Base-by-base conservation (phyloP, 2,329 filamentous ascomycete species). In the Sporothrix euskadiensis region DNA sequence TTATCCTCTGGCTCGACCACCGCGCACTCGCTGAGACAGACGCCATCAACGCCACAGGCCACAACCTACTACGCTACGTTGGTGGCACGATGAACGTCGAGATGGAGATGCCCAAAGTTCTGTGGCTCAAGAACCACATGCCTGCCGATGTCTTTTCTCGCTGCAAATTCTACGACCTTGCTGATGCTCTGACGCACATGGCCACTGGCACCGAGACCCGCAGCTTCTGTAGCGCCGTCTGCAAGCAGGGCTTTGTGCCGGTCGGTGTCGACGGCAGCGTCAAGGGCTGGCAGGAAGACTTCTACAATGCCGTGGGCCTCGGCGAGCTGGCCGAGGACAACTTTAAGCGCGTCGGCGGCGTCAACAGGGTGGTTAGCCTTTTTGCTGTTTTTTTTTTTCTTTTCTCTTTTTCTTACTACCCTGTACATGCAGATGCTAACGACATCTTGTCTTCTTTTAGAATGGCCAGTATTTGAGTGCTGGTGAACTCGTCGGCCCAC, bases 101-200 rank as follows among this genome's bases (percentile, higher is more conserved):
- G 85, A 99, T 99, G 96, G 96, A 99, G 82, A 97, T 99, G 73
- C 96, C 96, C 76, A 99, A 99, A 84, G 93, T 98, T 0, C 87
- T 98, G 73, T 99, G 96, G 96, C 87, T 99, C 80, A 98, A 98
- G 88, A 97, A 97, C 83, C 89, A 98, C 83, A 98, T 99, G 96
- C 92, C 96, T 2, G 87, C 92, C 72, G 93, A 97, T 78, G 86
- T 96, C 19, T 99, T 98, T 79, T 90, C 91, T 73, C 90, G 91
- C 75, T 98, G 94, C 89, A 98, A 97, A 83, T 99, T 99, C 81
- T 99, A 97, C 82, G 96, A 99, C 80, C 83, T 99, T 79, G 91
- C 91, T 0, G 96, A 99, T 83, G 96, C 94, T 14, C 87, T 99
- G 74, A 98, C 96, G 1, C 94, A 98, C 81, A 85, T 99, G 78